Percentiles rank a stretch among this genome's conserved stretches.
Conservation (phyloP, 2,329 filamentous ascomycete genomes). For the Bipolaris zeicola region DNA sequence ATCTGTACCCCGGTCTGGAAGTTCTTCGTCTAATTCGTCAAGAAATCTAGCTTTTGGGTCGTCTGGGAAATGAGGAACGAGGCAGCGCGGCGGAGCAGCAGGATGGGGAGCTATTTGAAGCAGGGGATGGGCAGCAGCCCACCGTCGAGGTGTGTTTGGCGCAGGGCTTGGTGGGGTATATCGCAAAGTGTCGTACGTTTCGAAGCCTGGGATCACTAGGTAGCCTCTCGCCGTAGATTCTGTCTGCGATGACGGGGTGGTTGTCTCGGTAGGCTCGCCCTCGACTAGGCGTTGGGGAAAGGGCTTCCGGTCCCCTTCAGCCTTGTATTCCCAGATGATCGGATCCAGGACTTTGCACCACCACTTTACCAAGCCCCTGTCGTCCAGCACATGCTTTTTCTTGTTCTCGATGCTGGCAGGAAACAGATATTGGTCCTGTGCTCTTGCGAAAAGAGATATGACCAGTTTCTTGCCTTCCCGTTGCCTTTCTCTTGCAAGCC, state of each 20-base stretch:
- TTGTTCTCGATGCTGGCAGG: constrained; percentile 85
- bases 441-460: constrained; percentile 87
- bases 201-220: constrained; percentile 84
- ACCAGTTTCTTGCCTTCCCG: constrained; percentile 71
- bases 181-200: constrained; percentile 76
- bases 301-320: constrained; percentile 48
- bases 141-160: constrained; percentile 49
- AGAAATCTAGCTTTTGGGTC: constrained; percentile 93
- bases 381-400: constrained; percentile 89
- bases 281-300: constrained; percentile 41
- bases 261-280: constrained; percentile 28
- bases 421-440: constrained; percentile 93
- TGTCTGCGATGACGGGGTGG: constrained; percentile 23
- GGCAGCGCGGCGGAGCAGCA: constrained; percentile 75
- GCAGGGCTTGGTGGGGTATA: constrained; percentile 68
- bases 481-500: constrained; percentile 71
- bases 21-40: constrained; percentile 85
- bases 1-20: constrained; percentile 58
- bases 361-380: constrained; percentile 89
- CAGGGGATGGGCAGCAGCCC: constrained; percentile 70
- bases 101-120: constrained; percentile 72
- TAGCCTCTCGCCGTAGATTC: constrained; percentile 69
- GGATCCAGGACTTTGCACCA: constrained; percentile 90
- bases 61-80: constrained; percentile 91
- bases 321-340: constrained; percentile 61